Base-by-base conservation (phyloP, 106 monocot species). In the Iris macrosiphon region DNA sequence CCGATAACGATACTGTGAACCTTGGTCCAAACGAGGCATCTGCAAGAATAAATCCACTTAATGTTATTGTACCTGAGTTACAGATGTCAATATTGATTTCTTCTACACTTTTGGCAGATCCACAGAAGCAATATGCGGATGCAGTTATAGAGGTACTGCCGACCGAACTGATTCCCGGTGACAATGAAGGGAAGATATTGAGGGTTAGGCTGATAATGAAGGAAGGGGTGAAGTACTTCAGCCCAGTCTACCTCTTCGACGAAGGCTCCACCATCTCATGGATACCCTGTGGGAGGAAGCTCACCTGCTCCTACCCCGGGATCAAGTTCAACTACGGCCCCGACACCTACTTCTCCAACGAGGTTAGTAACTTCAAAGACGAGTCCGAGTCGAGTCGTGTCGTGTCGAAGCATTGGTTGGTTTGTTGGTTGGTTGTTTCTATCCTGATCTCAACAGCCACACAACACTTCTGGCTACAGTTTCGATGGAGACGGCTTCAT, bases 261-360 rank as follows among this genome's bases (percentile, higher is more conserved):
- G 92, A 92, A 62, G 92, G 92, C 37, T 92, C 92, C 18, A 82
- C 86, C 59, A 80, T 92, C 67, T 67, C 63, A 12, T 92, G 86
- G 92, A 83, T 92, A n/a, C 92, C 86, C 33, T 92, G 92, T 56
- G 92, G 92, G 13, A 76, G 92, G 43, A 92, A 92, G 47, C 67
- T 92, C 24, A 87, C 86, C 8, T 83, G 92, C 48, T 92, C 92
- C 9, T 92, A 92, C 68, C 92, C 92, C 9, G 92, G 92, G 20
- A 92, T 92, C 73, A 87, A 87, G 58, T 92, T 92, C 57, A 4
- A 25, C 61, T 92, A 87, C 51, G 82, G 86, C 35, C 92, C 86
- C 8, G 92, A 92, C 28, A 35, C 59, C 20, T 92, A 83, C 74
- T 87, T 60, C 57, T 57, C 50, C 6, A 47, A 87, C 6, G 86